Conservation (phyloP, 768 basidiomycete genomes). For the Lactifluus rugatus region DNA sequence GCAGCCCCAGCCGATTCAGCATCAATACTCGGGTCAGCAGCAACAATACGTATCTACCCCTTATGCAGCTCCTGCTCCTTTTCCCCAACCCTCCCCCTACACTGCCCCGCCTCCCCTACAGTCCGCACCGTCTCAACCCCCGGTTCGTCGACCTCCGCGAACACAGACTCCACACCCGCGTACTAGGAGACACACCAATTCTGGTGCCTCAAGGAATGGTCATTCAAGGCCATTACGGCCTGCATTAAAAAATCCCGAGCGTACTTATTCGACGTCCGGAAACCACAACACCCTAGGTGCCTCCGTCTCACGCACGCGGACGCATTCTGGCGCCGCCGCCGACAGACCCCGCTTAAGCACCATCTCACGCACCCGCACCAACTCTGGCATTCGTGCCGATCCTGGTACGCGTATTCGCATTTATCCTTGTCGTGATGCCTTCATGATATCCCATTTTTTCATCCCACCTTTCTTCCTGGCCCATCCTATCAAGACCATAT, state of each 20-base stretch:
- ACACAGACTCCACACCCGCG: constrained; percentile 25
- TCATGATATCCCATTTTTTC: neutral
- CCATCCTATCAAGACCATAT: constrained; percentile 48
- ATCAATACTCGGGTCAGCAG: constrained; percentile 18
- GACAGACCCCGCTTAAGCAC: constrained; percentile 21
- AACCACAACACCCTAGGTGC: constrained; percentile 21
- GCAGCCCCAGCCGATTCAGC: constrained; percentile 17
- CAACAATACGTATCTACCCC: constrained; percentile 13
- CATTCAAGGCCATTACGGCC: constrained; percentile 36
- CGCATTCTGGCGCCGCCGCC: constrained; percentile 32
- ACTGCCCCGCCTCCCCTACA: constrained; percentile 5
- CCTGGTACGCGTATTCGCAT: constrained; percentile 21
- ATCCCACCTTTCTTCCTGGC: neutral
- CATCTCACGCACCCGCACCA: constrained; percentile 28
- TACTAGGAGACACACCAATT: constrained; percentile 28
- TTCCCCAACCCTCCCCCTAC: constrained; percentile 13
- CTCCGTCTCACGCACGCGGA: constrained; percentile 28
- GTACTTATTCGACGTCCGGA: neutral
- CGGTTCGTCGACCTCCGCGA: constrained; percentile 4
- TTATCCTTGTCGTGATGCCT: neutral
- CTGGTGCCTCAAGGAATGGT: constrained; percentile 12
- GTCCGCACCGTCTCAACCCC: neutral
- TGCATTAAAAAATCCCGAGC: constrained; percentile 43
- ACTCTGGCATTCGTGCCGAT: constrained; percentile 24
- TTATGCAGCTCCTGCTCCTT: neutral